phyloP scores from a whole-genome alignment of 2,329 filamentous ascomycete species.

The Aspergillus fumigatiaffinis region DNA sequence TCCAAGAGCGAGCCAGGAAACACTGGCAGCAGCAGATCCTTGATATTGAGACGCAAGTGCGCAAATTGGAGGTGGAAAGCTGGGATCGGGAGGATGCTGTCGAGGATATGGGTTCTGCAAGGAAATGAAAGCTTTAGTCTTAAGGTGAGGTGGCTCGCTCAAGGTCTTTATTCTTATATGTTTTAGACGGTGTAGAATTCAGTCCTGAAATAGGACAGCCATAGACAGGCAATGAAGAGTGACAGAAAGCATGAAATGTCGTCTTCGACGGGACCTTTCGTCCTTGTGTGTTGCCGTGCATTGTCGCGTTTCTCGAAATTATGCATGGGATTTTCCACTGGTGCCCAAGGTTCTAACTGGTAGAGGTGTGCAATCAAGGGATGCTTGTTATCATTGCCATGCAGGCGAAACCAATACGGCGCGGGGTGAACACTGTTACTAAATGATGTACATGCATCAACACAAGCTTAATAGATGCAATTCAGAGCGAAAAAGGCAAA shows the following conservation, averaged over 20 bases:
- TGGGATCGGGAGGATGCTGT: conserved; percentile 71
- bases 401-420: too few relatives aligned
- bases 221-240: background rate
- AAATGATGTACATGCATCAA: background rate
- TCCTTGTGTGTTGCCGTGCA: too few relatives aligned
- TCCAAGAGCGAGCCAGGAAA: conserved; percentile 58
- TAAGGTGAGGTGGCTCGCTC: background rate
- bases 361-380: background rate
- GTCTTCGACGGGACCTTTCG: too few relatives aligned
- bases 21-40: conserved; percentile 52
- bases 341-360: too few relatives aligned
- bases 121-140: conserved; percentile 2
- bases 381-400: background rate
- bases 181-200: background rate
- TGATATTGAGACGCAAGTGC: conserved; percentile 56
- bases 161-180: background rate
- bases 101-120: conserved; percentile 60
- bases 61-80: conserved; percentile 63
- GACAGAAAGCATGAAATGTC: too few relatives aligned
- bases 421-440: background rate
- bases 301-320: too few relatives aligned
- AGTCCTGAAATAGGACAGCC: background rate
- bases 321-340: too few relatives aligned
- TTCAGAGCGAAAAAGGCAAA: too few relatives aligned
- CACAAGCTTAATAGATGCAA: background rate